Conservation (phyloP, 345 rosid species). For the sweet orange (Citrus sinensis) region DNA sequence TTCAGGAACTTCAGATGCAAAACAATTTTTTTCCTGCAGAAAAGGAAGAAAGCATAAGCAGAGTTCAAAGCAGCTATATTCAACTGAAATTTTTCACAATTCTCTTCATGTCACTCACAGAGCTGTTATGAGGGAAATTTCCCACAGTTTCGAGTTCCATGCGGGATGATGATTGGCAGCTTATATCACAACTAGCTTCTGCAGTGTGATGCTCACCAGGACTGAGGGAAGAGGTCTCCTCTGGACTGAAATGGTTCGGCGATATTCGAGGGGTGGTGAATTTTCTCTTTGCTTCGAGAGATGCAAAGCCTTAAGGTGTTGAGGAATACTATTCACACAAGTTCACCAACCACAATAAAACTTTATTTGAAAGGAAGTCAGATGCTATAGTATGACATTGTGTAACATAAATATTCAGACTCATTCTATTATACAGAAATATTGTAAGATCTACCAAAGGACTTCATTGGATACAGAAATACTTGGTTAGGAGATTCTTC, state of each 20-base stretch:
- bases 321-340: constrained; percentile 32
- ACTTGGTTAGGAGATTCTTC: constrained; percentile 87
- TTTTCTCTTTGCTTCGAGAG: constrained; percentile 76
- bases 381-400: not conserved
- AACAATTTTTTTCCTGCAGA: constrained; percentile 44
- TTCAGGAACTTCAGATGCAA: constrained; percentile 17
- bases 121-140: constrained; percentile 16
- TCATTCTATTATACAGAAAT: too few relatives aligned
- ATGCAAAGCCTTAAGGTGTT: constrained; percentile 69
- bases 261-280: constrained; percentile 65
- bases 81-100: constrained; percentile 8
- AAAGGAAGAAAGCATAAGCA: constrained; percentile 11
- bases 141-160: constrained; percentile 15
- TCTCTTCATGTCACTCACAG: constrained; percentile 36
- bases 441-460: constrained; percentile 6
- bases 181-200: constrained; percentile 33
- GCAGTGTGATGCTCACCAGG: constrained; percentile 19
- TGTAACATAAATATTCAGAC: not conserved
- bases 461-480: constrained; percentile 80
- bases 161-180: constrained; percentile 18
- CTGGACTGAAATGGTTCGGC: constrained; percentile 39
- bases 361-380: not conserved
- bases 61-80: not conserved
- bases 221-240: constrained; percentile 30
- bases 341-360: constrained; percentile 1